Evolutionary conservation across 2,329 filamentous ascomycete species (phyloP), one percentile per base, ranked within the genome.

Genomic region (Penicillium nordicum): DNA sequence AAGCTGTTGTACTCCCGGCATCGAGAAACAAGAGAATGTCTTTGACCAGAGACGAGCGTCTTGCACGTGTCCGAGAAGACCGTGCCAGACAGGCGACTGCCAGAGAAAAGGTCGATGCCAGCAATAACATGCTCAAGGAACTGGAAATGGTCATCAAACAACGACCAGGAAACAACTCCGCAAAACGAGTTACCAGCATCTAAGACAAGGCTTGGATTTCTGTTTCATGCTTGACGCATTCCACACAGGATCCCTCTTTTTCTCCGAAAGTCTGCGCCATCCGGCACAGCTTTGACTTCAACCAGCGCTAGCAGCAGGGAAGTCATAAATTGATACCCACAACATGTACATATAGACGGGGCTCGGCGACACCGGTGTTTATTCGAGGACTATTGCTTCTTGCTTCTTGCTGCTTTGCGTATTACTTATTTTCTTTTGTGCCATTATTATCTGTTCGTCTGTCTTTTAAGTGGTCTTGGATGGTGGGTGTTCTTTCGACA

Each of bases 41-140:
- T 18, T 78, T 97, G 62, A 90, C 89, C 1, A 81, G 93, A 67
- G 92, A 96, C 67, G 92, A 99, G 75, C 86, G 94, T 42, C 88
- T 97, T 65, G 81, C 82, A 42, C 93, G 89, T 74, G 92, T 97
- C 79, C 88, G 89, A 66, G 92, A 96, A 69, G 93, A 97, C 43
- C 84, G 93, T 55, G 86, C 86, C 52, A 84, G 84, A 60, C 89
- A 90, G 69, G 88, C 88, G 21, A 80, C 85, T 40, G 79, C 86
- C 40, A 84, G 86, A 53, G 89, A 92, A 65, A 88, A 88, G 68
- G 79, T 85, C 43, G 91, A 97, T 60, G 88, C 90, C 11, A 95
- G 86, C 61, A 89, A 87, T 42, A 90, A 88, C 65, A 96, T 99
- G 90, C 82, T 99, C 61, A 87, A 88, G 61, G 94, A 99, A 76